A percentile compares a stretch with the other conserved stretches of the same genome.
These are phyloP conservation scores for Annulohypoxylon maeteangense DNA, from an alignment of 495 filamentous ascomycete species.

Conservation along the genomic window DNA sequence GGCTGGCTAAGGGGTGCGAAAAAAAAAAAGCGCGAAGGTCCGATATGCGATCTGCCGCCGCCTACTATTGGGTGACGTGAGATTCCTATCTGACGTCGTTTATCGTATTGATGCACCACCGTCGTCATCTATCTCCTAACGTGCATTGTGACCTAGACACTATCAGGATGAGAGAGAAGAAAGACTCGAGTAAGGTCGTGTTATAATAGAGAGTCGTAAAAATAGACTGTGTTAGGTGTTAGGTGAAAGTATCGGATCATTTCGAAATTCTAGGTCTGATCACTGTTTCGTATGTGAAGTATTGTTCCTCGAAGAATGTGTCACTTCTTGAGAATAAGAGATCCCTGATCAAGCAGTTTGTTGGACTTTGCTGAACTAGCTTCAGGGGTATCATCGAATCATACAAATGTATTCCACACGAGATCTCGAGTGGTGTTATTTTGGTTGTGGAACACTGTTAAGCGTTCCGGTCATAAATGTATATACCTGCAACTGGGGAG, in stretches of 20 bases:
- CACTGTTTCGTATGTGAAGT: background rate
- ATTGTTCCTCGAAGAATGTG: background rate
- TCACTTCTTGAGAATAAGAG: background rate
- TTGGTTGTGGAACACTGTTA: slow-evolving; percentile 2
- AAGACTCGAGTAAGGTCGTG: background rate
- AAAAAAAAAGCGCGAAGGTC: background rate
- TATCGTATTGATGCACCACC: background rate
- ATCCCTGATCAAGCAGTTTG: background rate
- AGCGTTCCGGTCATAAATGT: slow-evolving; percentile 21
- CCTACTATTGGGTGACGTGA: slow-evolving; percentile 7
- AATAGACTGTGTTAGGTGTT: background rate
- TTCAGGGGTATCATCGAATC: slow-evolving; percentile 6
- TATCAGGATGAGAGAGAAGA: background rate
- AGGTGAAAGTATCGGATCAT: background rate
- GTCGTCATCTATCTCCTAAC: background rate
- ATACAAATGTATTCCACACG: background rate
- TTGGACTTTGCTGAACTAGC: background rate
- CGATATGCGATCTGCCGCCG: slow-evolving; percentile 9
- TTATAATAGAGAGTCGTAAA: background rate
- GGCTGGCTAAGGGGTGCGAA: background rate
- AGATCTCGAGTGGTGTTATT: background rate
- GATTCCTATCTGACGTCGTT: slow-evolving; percentile 20
- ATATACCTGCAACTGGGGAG: slow-evolving; percentile 44
- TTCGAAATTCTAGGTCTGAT: background rate
- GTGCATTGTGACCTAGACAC: background rate